A percentile compares a stretch with the other conserved stretches of the same genome.
phyloP scores from a whole-genome alignment of 2,329 filamentous ascomycete genomes.

The Colletotrichum gigasporum region DNA sequence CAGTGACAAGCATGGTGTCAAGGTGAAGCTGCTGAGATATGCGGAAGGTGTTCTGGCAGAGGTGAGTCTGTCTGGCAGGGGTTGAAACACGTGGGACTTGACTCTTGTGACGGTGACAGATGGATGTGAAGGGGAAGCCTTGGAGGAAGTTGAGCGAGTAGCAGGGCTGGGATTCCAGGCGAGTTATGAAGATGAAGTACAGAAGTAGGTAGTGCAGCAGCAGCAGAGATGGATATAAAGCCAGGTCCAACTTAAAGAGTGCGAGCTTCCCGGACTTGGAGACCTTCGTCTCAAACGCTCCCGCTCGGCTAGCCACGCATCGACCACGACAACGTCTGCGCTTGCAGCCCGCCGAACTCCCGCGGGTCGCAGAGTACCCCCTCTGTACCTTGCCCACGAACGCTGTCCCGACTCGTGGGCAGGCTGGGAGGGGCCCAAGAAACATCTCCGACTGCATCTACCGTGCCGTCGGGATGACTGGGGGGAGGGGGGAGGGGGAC shows the following conservation, averaged over 20 bases:
- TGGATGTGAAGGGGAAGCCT: background rate
- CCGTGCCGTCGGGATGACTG: background rate
- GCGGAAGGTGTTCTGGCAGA: background rate
- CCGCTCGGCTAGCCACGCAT: conserved; percentile 8
- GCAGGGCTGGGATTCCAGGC: background rate
- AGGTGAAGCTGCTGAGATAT: background rate
- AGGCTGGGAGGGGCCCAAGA: background rate
- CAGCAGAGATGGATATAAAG: background rate
- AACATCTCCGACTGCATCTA: background rate
- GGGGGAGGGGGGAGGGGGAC: too few species aligned
- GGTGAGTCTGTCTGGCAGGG: too few species aligned
- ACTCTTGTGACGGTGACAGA: background rate
- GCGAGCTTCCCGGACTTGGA: background rate
- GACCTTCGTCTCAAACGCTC: conserved; percentile 22
- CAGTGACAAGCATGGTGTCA: conserved; percentile 11
- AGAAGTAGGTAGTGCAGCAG: too few species aligned
- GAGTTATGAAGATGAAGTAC: background rate
- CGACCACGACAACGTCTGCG: background rate
- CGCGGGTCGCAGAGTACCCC: too few species aligned
- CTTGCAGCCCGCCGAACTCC: background rate
- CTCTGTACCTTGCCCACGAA: too few species aligned
- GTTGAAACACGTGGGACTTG: background rate
- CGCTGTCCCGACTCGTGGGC: too few species aligned
- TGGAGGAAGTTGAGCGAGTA: background rate
- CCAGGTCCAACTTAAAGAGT: background rate